Percentiles rank a stretch among this genome's conserved stretches.
phyloP scores from a whole-genome alignment of 768 basidiomycete genomes.

The Amyloporia xantha region DNA sequence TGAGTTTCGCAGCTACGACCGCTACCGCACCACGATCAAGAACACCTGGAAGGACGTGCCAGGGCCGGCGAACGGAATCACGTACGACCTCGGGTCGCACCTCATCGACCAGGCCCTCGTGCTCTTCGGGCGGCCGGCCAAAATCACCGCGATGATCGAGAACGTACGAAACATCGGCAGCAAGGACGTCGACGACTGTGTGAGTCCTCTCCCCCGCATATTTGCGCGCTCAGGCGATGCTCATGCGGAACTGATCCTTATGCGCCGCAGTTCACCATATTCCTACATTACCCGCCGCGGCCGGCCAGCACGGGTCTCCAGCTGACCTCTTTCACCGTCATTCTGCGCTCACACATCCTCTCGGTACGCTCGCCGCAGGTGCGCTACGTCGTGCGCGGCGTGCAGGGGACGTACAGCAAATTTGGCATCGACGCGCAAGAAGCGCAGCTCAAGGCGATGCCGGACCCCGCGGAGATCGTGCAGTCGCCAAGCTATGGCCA shows the following conservation, averaged over 20 bases:
- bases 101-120: slow-evolving; percentile 71
- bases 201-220: slow-evolving; percentile 17
- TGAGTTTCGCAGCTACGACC: slow-evolving; percentile 52
- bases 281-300: slow-evolving; percentile 16
- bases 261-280: slow-evolving; percentile 13
- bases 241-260: slow-evolving; percentile 8
- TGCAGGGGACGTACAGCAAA: slow-evolving; percentile 67
- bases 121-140: slow-evolving; percentile 70
- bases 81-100: slow-evolving; percentile 78
- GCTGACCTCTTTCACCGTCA: slow-evolving; percentile 55
- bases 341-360: slow-evolving; percentile 61
- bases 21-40: slow-evolving; percentile 58
- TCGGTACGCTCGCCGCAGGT: slow-evolving; percentile 61
- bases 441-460: slow-evolving; percentile 57
- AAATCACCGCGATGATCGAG: slow-evolving; percentile 60
- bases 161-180: slow-evolving; percentile 61
- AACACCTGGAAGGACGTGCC: slow-evolving; percentile 77
- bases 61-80: slow-evolving; percentile 53
- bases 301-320: slow-evolving; percentile 5
- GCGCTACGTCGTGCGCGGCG: slow-evolving; percentile 68
- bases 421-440: slow-evolving; percentile 79
- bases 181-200: slow-evolving; percentile 60
- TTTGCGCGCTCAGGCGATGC: neutral
- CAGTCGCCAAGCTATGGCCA: slow-evolving; percentile 44
- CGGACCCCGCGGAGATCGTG: slow-evolving; percentile 37